Conservation (phyloP, 164 flowering plant genomes). For the Malania oleifera region DNA sequence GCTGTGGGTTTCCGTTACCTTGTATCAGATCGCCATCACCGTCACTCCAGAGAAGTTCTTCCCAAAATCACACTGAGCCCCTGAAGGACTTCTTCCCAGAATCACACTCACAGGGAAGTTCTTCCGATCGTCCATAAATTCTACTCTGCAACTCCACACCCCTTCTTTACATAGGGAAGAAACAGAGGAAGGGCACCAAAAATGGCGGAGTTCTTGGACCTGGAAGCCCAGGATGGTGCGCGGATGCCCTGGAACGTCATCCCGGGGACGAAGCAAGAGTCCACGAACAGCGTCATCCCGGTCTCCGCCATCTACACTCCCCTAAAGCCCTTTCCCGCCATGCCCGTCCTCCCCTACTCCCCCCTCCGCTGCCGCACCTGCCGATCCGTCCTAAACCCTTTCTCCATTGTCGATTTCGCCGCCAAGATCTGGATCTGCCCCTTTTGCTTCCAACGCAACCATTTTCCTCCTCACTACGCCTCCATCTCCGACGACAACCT, state of each 20-base stretch:
- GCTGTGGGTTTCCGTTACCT: too few species aligned
- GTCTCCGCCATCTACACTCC: constrained; percentile 84
- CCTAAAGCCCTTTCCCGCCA: constrained; percentile 42
- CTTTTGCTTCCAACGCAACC: constrained; percentile 79
- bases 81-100: too few species aligned
- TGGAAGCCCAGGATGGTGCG: constrained; percentile 73
- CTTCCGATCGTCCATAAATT: too few species aligned
- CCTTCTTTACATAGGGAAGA: too few species aligned
- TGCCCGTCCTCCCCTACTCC: constrained; percentile 55
- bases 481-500: constrained; percentile 69
- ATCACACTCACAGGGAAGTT: too few species aligned
- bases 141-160: too few species aligned
- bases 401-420: constrained; percentile 65
- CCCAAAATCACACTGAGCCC: too few species aligned
- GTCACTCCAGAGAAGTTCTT: too few species aligned
- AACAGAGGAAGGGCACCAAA: too few species aligned
- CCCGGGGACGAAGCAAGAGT: constrained; percentile 78
- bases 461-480: constrained; percentile 72
- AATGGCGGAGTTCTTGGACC: constrained; percentile 81
- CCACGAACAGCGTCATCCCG: constrained; percentile 59
- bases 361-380: constrained; percentile 87
- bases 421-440: constrained; percentile 97
- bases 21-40: too few species aligned
- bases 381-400: constrained; percentile 86
- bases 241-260: constrained; percentile 96